Percentiles rank a stretch among this genome's conserved stretches.
Evolutionary conservation across 768 basidiomycete genomes (phyloP).

Genomic region (Lactarius hatsudake): DNA sequence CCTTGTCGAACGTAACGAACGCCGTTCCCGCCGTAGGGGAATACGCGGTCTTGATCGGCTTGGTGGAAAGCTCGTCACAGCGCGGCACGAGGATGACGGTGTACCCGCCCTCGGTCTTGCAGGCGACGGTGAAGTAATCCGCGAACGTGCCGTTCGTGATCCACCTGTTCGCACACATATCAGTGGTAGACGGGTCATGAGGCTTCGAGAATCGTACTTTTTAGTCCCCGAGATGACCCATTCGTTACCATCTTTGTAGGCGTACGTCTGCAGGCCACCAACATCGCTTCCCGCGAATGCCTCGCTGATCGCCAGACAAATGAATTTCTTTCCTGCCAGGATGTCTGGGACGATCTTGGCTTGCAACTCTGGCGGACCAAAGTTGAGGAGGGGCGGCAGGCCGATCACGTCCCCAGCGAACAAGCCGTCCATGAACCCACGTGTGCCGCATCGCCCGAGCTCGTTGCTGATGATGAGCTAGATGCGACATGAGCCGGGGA

Average conservation of each 20-base stretch:
- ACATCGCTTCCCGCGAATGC: constrained; percentile 92
- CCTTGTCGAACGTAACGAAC: constrained; percentile 76
- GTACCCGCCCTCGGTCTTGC: constrained; percentile 69
- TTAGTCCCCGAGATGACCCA: constrained; percentile 94
- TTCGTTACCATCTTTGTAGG: constrained; percentile 77
- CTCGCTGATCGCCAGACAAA: constrained; percentile 89
- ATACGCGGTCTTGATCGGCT: constrained; percentile 89
- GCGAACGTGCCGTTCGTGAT: constrained; percentile 86
- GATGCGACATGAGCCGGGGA: constrained; percentile 6
- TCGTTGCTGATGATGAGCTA: constrained; percentile 81
- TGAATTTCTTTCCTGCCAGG: constrained; percentile 74
- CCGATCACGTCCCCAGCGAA: constrained; percentile 81
- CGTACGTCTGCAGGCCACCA: constrained; percentile 79
- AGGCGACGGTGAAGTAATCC: constrained; percentile 82
- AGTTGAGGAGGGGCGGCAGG: constrained; percentile 88
- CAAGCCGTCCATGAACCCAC: constrained; percentile 86
- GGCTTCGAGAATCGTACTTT: constrained; percentile 49
- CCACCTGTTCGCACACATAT: constrained; percentile 52
- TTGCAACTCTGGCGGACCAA: constrained; percentile 71
- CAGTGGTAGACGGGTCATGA: neutral
- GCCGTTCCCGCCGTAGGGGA: constrained; percentile 90
- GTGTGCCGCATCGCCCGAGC: constrained; percentile 75
- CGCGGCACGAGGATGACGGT: constrained; percentile 76
- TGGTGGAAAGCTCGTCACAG: constrained; percentile 72
- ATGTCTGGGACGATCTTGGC: constrained; percentile 70